phyloP scores from a whole-genome alignment of 2,329 filamentous ascomycete species.

The Pseudogymnoascus sp. region DNA sequence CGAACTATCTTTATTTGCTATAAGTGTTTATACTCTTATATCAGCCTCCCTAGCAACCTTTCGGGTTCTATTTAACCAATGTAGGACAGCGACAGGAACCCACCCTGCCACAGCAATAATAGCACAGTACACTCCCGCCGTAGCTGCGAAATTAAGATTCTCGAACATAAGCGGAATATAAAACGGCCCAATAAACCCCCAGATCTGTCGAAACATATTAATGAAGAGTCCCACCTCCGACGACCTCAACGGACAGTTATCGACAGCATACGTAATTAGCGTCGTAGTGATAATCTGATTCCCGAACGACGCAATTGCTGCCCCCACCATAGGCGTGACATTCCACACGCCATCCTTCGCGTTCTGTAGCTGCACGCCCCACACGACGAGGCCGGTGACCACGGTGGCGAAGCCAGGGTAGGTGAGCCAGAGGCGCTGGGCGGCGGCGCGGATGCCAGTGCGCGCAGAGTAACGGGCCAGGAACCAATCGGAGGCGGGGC shows the following conservation, averaged over 20 bases:
- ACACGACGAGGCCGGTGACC: conserved; percentile 3
- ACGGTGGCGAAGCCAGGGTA: conserved; percentile 9
- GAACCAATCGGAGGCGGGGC: conserved; percentile 36
- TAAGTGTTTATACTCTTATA: too few species aligned
- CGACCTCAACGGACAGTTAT: neutral
- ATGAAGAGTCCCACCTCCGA: too few species aligned
- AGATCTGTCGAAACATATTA: too few species aligned
- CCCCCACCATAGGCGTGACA: conserved; percentile 7
- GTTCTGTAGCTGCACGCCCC: conserved; percentile 11
- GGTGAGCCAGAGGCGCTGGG: conserved; percentile 3
- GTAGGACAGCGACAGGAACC: too few species aligned
- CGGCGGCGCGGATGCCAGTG: neutral
- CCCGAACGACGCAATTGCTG: conserved; percentile 6
- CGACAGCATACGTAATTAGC: conserved; percentile 1
- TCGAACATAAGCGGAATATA: too few species aligned
- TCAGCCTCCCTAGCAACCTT: too few species aligned
- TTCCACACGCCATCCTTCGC: neutral
- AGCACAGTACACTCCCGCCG: too few species aligned
- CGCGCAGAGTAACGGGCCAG: neutral
- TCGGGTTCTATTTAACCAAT: too few species aligned
- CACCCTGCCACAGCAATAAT: too few species aligned
- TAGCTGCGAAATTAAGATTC: too few species aligned
- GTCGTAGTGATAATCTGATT: conserved; percentile 10
- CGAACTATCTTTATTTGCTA: too few species aligned
- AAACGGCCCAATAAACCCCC: too few species aligned